Conservation (phyloP, 805 yeast species). For the Schwanniomyces vanrijiae region DNA sequence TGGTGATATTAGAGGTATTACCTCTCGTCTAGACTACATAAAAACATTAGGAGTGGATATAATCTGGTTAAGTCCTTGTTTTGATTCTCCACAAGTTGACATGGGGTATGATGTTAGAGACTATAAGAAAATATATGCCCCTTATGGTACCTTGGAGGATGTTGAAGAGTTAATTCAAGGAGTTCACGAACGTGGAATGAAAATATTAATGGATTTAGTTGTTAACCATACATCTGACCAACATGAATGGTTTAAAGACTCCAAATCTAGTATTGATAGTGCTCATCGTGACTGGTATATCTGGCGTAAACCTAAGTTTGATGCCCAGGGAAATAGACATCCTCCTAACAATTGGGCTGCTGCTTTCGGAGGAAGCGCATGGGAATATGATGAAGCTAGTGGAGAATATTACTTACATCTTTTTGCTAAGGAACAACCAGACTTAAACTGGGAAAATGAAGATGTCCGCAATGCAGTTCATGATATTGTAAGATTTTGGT, state of each 20-base stretch:
- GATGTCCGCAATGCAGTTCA: conserved; percentile 41
- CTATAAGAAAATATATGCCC: conserved; percentile 51
- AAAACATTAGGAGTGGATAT: no score
- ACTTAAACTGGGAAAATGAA: conserved; percentile 60
- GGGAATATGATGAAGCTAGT: conserved; percentile 55
- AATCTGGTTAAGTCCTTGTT: conserved; percentile 59
- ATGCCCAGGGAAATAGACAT: conserved; percentile 45
- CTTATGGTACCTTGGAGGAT: conserved; percentile 55
- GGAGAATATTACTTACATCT: conserved; percentile 55
- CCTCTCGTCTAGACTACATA: conserved; percentile 51
- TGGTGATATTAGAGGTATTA: conserved; percentile 58
- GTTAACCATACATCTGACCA: conserved; percentile 57
- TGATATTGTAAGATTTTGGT: conserved; percentile 52
- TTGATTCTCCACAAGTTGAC: conserved; percentile 58
- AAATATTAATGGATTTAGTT: conserved; percentile 54
- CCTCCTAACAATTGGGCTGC: conserved; percentile 62
- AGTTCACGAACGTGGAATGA: conserved; percentile 50
- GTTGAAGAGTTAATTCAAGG: conserved; percentile 49
- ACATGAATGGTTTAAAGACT: conserved; percentile 60
- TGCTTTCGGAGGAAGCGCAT: conserved; percentile 53
- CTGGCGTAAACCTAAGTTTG: conserved; percentile 53
- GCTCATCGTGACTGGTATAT: conserved; percentile 63
- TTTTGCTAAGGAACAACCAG: conserved; percentile 58
- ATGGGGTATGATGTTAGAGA: conserved; percentile 64
- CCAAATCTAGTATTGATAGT: conserved; percentile 47